Percentiles rank a stretch among this genome's conserved stretches.
Evolutionary conservation across 495 filamentous ascomycete species (phyloP).

Genomic region (Patellaria atrata): DNA sequence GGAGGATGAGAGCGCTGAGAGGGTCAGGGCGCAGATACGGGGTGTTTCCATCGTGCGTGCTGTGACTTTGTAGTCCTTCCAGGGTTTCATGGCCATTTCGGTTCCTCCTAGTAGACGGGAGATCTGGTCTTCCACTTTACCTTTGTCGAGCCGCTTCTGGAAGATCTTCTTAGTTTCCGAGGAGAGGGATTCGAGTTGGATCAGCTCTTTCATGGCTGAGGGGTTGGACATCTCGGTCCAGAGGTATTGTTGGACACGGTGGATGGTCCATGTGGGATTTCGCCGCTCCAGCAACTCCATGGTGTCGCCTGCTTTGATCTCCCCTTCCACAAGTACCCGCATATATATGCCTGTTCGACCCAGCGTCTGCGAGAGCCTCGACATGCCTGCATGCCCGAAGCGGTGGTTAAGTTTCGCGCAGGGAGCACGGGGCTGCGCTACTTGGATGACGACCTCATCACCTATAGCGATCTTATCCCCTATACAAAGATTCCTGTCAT

Average conservation of each 20-base stretch:
- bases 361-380: conserved; percentile 35
- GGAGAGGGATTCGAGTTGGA: conserved; percentile 33
- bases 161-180: conserved; percentile 32
- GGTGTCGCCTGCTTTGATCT: conserved; percentile 32
- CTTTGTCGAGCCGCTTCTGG: conserved; percentile 26
- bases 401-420: conserved; percentile 20
- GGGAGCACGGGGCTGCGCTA: conserved; percentile 11
- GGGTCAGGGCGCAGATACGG: conserved; percentile 8
- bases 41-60: conserved; percentile 13
- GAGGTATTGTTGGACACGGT: conserved; percentile 39
- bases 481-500: conserved; percentile 44
- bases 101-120: conserved; percentile 17
- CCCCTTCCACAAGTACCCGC: conserved; percentile 34
- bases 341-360: conserved; percentile 44
- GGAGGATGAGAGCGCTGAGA: conserved; percentile 4
- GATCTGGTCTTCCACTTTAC: conserved; percentile 23
- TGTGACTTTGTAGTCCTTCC: conserved; percentile 13
- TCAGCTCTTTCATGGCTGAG: conserved; percentile 32
- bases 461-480: conserved; percentile 37
- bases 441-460: conserved; percentile 23
- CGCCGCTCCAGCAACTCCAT: conserved; percentile 31
- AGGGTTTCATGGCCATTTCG: conserved; percentile 25
- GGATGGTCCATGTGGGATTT: conserved; percentile 40
- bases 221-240: conserved; percentile 33
- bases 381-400: conserved; percentile 34